Percentiles rank a stretch among this genome's conserved stretches.
Evolutionary conservation across 2,329 filamentous ascomycete genomes (phyloP).

Genomic region (Aspergillus candidus): DNA sequence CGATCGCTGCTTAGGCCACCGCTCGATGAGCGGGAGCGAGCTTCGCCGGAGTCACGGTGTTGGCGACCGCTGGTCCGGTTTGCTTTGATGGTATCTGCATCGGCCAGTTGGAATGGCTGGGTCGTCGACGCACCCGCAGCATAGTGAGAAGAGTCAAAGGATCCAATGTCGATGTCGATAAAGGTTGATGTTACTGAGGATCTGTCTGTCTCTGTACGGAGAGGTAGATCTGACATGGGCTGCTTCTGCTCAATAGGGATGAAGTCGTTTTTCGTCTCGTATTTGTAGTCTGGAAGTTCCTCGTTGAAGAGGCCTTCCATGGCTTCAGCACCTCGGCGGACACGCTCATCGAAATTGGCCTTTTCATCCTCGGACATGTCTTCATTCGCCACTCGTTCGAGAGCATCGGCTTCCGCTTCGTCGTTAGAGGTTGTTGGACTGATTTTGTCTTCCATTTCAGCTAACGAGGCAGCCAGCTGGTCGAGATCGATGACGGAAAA

Average conservation of each 20-base stretch:
- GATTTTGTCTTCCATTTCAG: conserved; percentile 37
- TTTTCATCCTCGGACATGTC: conserved; percentile 42
- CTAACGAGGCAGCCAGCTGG: conserved; percentile 43
- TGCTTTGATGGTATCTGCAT: conserved; percentile 52
- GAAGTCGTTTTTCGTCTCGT: conserved; percentile 49
- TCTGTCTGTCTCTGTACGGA: conserved; percentile 41
- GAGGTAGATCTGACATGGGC: conserved; percentile 50
- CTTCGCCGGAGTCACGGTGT: conserved; percentile 32
- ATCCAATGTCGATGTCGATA: conserved; percentile 53
- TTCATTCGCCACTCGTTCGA: conserved; percentile 25
- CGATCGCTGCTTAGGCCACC: conserved; percentile 22
- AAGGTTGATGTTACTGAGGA: conserved; percentile 45
- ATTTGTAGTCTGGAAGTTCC: conserved; percentile 51
- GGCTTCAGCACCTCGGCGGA: conserved; percentile 51
- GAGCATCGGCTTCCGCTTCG: conserved; percentile 20
- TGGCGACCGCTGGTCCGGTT: conserved; percentile 47
- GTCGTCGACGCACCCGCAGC: conserved; percentile 47
- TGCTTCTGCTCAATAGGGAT: conserved; percentile 39
- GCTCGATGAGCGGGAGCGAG: conserved; percentile 27
- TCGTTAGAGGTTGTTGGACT: conserved; percentile 22
- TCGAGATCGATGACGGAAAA: conserved; percentile 44
- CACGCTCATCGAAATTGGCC: conserved; percentile 52
- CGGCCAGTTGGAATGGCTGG: conserved; percentile 46
- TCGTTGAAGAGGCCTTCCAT: conserved; percentile 55
- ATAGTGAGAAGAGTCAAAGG: conserved; percentile 46